A percentile compares a stretch with the other conserved stretches of the same genome.
These are phyloP conservation scores for Dendrobium officinale DNA, from an alignment of 106 monocot species.

Conservation along the genomic window DNA sequence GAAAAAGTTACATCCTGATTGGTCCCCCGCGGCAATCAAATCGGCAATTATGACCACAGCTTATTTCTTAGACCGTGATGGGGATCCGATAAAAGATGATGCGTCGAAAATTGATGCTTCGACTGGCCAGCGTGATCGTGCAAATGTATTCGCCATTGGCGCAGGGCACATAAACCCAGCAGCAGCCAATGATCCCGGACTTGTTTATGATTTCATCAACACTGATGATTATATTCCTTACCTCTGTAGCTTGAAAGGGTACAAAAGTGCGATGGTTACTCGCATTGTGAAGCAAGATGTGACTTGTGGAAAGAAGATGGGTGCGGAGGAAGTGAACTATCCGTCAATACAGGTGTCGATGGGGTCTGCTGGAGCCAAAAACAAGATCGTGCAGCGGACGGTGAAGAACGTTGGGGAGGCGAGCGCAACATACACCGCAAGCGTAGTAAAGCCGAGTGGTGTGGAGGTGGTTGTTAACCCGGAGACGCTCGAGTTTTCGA, in stretches of 20 bases:
- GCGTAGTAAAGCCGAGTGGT: constrained; percentile 9
- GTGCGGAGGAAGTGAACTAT: constrained; percentile 27
- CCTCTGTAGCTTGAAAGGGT: constrained; percentile 12
- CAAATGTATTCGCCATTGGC: neutral
- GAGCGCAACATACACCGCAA: neutral
- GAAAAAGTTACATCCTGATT: constrained; percentile 10
- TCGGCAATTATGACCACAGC: constrained; percentile 24
- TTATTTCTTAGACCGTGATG: neutral
- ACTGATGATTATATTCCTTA: constrained; percentile 8
- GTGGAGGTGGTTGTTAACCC: constrained; percentile 22
- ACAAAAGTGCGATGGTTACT: neutral
- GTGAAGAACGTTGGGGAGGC: constrained; percentile 35
- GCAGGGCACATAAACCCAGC: constrained; percentile 12
- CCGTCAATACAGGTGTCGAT: constrained; percentile 32
- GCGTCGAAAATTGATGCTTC: neutral
- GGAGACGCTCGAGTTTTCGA: constrained; percentile 10
- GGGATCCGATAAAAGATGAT: neutral
- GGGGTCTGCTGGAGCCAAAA: neutral
- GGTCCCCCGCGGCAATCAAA: constrained; percentile 24
- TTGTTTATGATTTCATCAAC: constrained; percentile 7
- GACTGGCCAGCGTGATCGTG: neutral
- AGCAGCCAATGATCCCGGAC: constrained; percentile 3
- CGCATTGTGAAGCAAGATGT: neutral
- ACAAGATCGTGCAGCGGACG: constrained; percentile 9
- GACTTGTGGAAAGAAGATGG: neutral